phyloP scores from a whole-genome alignment of 495 filamentous ascomycete species.

The Barbatosphaeria neglecta region DNA sequence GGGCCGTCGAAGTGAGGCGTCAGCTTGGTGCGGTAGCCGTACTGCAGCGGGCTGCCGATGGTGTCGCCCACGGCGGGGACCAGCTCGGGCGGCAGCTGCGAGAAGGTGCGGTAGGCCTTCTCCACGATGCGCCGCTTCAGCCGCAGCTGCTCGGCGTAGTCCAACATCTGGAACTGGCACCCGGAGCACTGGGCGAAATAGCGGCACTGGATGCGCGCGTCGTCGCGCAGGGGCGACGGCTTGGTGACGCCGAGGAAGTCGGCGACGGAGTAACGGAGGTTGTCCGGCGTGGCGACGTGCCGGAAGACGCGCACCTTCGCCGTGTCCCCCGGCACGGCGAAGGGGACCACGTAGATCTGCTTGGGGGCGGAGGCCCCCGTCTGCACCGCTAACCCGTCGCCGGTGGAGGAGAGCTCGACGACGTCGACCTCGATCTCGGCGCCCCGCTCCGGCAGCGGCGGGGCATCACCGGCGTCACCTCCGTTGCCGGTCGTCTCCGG shows the following conservation, averaged over 20 bases:
- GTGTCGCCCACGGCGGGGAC: conserved; percentile 72
- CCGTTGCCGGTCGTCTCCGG: conserved; percentile 2
- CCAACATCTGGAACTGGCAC: conserved; percentile 95
- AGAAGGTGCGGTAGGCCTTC: conserved; percentile 88
- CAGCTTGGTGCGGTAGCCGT: conserved; percentile 89
- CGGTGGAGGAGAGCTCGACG: conserved; percentile 70
- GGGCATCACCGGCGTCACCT: conserved; percentile 4
- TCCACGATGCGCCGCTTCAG: conserved; percentile 80
- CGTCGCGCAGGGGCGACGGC: conserved; percentile 65
- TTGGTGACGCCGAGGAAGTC: conserved; percentile 70
- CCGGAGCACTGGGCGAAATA: conserved; percentile 85
- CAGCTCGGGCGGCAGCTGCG: conserved; percentile 59
- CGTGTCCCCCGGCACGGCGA: conserved; percentile 69
- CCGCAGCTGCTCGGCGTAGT: conserved; percentile 72
- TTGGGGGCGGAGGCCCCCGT: conserved; percentile 34
- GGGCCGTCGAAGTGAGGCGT: conserved; percentile 89
- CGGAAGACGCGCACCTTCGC: conserved; percentile 68
- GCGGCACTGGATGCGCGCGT: conserved; percentile 60
- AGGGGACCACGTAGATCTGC: conserved; percentile 82
- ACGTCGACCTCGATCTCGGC: conserved; percentile 72
- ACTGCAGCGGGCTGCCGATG: conserved; percentile 79
- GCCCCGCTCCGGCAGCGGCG: conserved; percentile 49
- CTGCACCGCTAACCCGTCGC: conserved; percentile 67
- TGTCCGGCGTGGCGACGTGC: conserved; percentile 42
- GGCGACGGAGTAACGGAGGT: conserved; percentile 48